Evolutionary conservation across 176 grass and related monocot species (phyloP).

Genomic region (Musa beccarii): DNA sequence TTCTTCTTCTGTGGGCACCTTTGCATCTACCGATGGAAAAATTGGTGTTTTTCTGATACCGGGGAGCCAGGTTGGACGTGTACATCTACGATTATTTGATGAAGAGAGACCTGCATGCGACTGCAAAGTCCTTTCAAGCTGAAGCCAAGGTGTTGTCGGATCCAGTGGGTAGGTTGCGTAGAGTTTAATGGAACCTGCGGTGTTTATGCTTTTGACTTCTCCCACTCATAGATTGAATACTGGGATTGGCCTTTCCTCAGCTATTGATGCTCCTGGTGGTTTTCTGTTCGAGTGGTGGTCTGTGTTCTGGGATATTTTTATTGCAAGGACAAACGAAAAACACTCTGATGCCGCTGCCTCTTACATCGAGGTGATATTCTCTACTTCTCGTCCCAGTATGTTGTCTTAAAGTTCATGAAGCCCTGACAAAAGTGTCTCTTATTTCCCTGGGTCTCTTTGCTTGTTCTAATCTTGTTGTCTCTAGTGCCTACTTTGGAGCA

Average conservation of each 20-base stretch:
- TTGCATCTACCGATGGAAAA: background rate
- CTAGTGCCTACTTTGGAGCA: background rate
- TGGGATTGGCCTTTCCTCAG: conserved; percentile 29
- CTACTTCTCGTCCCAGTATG: background rate
- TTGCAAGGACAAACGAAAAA: conserved; percentile 98
- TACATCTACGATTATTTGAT: conserved; percentile 99
- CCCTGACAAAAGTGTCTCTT: background rate
- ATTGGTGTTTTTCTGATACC: conserved; percentile 1
- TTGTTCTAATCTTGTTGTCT: background rate
- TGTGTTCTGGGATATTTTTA: conserved; percentile 99
- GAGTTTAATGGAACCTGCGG: background rate
- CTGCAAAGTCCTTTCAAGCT: conserved; percentile 98
- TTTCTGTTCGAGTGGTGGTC: conserved; percentile 99
- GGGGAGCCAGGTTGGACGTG: conserved; percentile 84
- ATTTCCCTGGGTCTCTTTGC: background rate
- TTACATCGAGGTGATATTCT: conserved; percentile 71
- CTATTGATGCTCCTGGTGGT: conserved; percentile 97
- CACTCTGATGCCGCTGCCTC: conserved; percentile 93
- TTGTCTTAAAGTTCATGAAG: background rate
- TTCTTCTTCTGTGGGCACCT: background rate
- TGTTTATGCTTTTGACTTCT: background rate
- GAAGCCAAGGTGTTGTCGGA: conserved; percentile 98
- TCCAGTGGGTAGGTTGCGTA: conserved; percentile 77
- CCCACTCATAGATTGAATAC: background rate
- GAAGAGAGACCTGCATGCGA: conserved; percentile 98